A percentile compares a stretch with the other conserved stretches of the same genome.
Evolutionary conservation across 495 filamentous ascomycete species (phyloP).

Genomic region (Chlorociboria aeruginascens): DNA sequence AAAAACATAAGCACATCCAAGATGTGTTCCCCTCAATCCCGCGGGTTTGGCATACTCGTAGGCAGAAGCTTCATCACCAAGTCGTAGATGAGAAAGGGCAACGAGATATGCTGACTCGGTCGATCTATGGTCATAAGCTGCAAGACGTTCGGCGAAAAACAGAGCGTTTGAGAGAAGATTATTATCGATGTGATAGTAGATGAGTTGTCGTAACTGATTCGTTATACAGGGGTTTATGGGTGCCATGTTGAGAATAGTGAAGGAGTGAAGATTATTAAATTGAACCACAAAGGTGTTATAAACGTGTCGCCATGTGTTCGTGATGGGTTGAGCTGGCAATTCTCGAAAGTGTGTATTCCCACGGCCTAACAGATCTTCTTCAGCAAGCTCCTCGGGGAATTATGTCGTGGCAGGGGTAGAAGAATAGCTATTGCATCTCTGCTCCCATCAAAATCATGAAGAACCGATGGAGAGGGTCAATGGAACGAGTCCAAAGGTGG

Average conservation of each 20-base stretch:
- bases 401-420: background rate
- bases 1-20: slow-evolving; percentile 85
- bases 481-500: background rate
- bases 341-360: background rate
- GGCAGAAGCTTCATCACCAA: slow-evolving; percentile 54
- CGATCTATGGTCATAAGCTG: slow-evolving; percentile 67
- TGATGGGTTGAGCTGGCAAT: background rate
- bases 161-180: slow-evolving; percentile 77
- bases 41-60: slow-evolving; percentile 57
- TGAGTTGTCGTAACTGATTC: slow-evolving; percentile 66
- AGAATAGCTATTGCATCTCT: slow-evolving; percentile 4
- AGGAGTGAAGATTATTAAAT: slow-evolving; percentile 1
- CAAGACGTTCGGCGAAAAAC: slow-evolving; percentile 78
- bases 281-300: slow-evolving; percentile 9
- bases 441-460: slow-evolving; percentile 12
- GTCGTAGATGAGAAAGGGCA: slow-evolving; percentile 68
- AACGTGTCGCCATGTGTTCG: slow-evolving; percentile 17
- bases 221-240: slow-evolving; percentile 47
- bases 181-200: slow-evolving; percentile 92
- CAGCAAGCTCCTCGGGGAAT: background rate
- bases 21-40: slow-evolving; percentile 54
- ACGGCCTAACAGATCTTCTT: background rate
- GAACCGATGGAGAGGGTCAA: background rate
- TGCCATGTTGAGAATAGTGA: slow-evolving; percentile 45
- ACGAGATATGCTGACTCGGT: slow-evolving; percentile 74